Conservation (phyloP, 2,329 filamentous ascomycete species). For the Beauveria rudraprayagi region DNA sequence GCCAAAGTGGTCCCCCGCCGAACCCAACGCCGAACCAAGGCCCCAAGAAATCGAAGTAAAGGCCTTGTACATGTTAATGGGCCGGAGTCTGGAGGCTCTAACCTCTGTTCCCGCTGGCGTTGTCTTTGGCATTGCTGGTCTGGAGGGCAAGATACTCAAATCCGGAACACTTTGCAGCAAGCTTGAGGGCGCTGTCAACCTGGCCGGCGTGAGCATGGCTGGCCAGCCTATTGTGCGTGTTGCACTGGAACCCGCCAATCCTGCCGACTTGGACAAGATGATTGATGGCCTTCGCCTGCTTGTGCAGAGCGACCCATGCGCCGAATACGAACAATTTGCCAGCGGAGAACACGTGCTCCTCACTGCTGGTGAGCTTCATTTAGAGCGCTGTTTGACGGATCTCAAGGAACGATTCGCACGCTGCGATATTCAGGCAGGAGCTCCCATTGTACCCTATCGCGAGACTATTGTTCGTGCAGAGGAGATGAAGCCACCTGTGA, state of each 20-base stretch:
- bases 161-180: slow-evolving; percentile 89
- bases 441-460: slow-evolving; percentile 89
- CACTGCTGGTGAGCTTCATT: slow-evolving; percentile 87
- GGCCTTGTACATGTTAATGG: slow-evolving; percentile 93
- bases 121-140: slow-evolving; percentile 87
- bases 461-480: slow-evolving; percentile 82
- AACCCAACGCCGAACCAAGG: slow-evolving; percentile 61
- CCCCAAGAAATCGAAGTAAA: slow-evolving; percentile 79
- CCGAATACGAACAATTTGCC: slow-evolving; percentile 85
- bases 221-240: slow-evolving; percentile 92
- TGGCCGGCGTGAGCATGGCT: slow-evolving; percentile 73
- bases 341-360: slow-evolving; percentile 93
- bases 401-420: slow-evolving; percentile 84
- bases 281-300: slow-evolving; percentile 78
- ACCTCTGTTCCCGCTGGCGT: slow-evolving; percentile 84
- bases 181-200: slow-evolving; percentile 76
- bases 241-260: slow-evolving; percentile 86
- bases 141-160: slow-evolving; percentile 91
- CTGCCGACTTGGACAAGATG: slow-evolving; percentile 89
- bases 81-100: slow-evolving; percentile 74
- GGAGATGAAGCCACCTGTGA: slow-evolving; percentile 85
- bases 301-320: slow-evolving; percentile 91
- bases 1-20: slow-evolving; percentile 83
- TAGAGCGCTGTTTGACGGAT: slow-evolving; percentile 91
- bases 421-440: slow-evolving; percentile 90